phyloP scores from a whole-genome alignment of 2,329 filamentous ascomycete genomes.

The Gnomoniopsis smithogilvyi region DNA sequence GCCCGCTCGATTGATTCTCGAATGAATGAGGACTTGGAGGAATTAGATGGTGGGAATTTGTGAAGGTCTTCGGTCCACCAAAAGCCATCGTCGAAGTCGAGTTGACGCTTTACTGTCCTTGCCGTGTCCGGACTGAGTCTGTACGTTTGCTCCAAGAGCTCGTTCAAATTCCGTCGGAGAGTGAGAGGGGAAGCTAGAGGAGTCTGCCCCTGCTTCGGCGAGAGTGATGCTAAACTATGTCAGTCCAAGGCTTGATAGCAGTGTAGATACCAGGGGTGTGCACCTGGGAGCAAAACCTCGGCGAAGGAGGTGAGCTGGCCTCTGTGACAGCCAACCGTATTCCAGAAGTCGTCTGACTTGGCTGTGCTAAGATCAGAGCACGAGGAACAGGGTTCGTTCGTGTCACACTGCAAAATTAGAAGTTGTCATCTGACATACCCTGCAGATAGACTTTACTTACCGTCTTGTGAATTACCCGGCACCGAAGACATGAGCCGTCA shows the following conservation, averaged over 20 bases:
- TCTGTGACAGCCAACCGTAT: slow-evolving; percentile 48
- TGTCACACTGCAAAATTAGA: slow-evolving; percentile 44
- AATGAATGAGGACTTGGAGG: slow-evolving; percentile 34
- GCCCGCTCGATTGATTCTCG: slow-evolving; percentile 37
- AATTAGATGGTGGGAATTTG: slow-evolving; percentile 35
- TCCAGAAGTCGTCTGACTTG: slow-evolving; percentile 44
- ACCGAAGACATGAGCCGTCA: slow-evolving; percentile 48
- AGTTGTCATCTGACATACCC: slow-evolving; percentile 19
- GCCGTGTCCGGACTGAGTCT: slow-evolving; percentile 36
- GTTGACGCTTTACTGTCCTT: slow-evolving; percentile 39
- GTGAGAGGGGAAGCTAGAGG: slow-evolving; percentile 48
- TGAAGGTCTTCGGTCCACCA: slow-evolving; percentile 55
- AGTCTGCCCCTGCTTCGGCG: slow-evolving; percentile 47
- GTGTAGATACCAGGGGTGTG: slow-evolving; percentile 13
- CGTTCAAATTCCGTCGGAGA: slow-evolving; percentile 48
- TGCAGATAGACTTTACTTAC: slow-evolving; percentile 31
- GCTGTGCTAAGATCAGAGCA: slow-evolving; percentile 38
- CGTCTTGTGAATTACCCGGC: slow-evolving; percentile 42
- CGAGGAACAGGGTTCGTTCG: slow-evolving; percentile 44
- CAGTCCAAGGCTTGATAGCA: neutral
- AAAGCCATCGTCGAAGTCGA: slow-evolving; percentile 55
- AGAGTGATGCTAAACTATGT: slow-evolving; percentile 37
- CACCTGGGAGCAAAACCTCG: slow-evolving; percentile 50
- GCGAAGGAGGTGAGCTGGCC: slow-evolving; percentile 44
- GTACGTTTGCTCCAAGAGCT: slow-evolving; percentile 46